These are phyloP conservation scores for Emergomyces africanus DNA, from an alignment of 2,329 filamentous ascomycete species.

Conservation along the genomic window DNA sequence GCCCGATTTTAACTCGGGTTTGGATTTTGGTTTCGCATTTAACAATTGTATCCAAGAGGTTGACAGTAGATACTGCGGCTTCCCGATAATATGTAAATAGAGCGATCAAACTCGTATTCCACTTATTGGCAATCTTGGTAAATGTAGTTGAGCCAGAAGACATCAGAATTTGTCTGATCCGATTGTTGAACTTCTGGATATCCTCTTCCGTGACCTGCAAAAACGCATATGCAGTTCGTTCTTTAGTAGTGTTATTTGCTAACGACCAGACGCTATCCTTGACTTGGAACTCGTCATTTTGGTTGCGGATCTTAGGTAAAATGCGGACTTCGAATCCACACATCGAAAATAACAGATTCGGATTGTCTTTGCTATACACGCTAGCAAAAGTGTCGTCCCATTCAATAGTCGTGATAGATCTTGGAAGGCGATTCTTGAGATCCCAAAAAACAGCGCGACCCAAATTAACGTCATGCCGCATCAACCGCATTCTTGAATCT, in stretches of 20 bases:
- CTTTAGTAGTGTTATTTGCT: constrained; percentile 91
- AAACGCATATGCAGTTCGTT: constrained; percentile 94
- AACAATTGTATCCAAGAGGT: constrained; percentile 90
- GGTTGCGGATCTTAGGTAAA: constrained; percentile 84
- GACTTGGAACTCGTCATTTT: constrained; percentile 90
- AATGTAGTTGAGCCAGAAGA: constrained; percentile 98
- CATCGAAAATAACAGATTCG: constrained; percentile 96
- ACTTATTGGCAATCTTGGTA: constrained; percentile 99
- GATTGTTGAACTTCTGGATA: constrained; percentile 97
- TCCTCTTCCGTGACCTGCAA: constrained; percentile 96
- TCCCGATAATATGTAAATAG: constrained; percentile 98
- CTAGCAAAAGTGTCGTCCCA: constrained; percentile 99
- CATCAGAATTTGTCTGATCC: constrained; percentile 97
- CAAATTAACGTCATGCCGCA: constrained; percentile 97
- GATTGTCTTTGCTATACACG: constrained; percentile 96
- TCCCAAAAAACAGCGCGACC: constrained; percentile 98
- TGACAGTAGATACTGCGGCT: constrained; percentile 89
- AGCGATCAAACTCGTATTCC: constrained; percentile 95
- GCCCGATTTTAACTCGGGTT: constrained; percentile 92
- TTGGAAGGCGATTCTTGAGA: constrained; percentile 86
- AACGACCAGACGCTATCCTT: constrained; percentile 98
- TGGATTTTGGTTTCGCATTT: constrained; percentile 99
- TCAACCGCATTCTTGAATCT: constrained; percentile 93
- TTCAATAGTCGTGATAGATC: constrained; percentile 92
- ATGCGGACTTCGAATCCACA: constrained; percentile 95